Evolutionary conservation across 305 asterid genomes (phyloP).

Genomic region (Fraxinus paxiana): DNA sequence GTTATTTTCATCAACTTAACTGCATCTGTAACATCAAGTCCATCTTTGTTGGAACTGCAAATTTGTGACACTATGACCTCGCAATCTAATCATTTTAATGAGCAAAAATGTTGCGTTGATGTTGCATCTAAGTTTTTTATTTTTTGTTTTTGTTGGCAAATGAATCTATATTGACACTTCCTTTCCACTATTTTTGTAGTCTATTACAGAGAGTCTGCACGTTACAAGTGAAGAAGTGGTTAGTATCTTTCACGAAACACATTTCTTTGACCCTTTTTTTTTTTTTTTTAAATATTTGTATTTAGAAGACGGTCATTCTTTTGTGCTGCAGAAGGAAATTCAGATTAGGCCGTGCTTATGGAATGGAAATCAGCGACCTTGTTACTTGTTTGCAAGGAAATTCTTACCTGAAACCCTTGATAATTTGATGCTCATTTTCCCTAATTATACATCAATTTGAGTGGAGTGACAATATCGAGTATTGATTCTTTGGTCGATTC

Average conservation of each 20-base stretch:
- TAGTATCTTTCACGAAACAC: slow-evolving; percentile 19
- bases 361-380: slow-evolving; percentile 55
- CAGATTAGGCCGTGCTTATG: slow-evolving; percentile 44
- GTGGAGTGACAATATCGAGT: slow-evolving; percentile 22
- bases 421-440: slow-evolving; percentile 39
- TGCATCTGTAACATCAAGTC: neutral
- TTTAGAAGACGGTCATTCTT: slow-evolving; percentile 2
- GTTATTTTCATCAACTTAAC: neutral
- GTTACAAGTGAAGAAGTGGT: slow-evolving; percentile 82
- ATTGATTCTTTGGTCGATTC: slow-evolving; percentile 45
- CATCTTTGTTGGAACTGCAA: neutral
- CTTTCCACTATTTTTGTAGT: slow-evolving; percentile 43
- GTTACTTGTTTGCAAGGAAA: slow-evolving; percentile 60
- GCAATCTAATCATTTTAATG: neutral
- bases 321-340: slow-evolving; percentile 36
- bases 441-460: slow-evolving; percentile 46
- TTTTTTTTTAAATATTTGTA: neutral
- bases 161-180: neutral
- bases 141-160: neutral
- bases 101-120: neutral
- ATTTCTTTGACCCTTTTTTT: neutral
- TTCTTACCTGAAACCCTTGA: slow-evolving; percentile 55
- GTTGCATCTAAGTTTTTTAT: neutral
- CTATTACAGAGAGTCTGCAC: slow-evolving; percentile 68
- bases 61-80: neutral